A percentile compares a stretch with the other conserved stretches of the same genome.
Evolutionary conservation across 495 filamentous ascomycete species (phyloP).

Genomic region (Podospora pseudocomata): DNA sequence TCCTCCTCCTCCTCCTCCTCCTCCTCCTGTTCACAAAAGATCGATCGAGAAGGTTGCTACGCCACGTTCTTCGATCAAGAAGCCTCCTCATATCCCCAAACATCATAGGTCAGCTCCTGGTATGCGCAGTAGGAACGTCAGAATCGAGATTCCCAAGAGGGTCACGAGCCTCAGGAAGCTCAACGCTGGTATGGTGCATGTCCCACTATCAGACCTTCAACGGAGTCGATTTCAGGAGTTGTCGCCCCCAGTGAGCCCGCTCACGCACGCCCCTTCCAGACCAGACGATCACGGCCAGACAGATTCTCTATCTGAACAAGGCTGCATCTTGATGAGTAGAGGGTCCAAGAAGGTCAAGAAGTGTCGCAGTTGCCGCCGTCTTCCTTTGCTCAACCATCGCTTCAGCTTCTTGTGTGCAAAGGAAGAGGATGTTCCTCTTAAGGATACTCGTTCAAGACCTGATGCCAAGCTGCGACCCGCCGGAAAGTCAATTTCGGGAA

Average conservation of each 20-base stretch:
- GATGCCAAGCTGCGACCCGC: neutral
- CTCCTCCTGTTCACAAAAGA: neutral
- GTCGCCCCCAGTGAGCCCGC: neutral
- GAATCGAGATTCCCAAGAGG: conserved; percentile 19
- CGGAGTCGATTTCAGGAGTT: conserved; percentile 15
- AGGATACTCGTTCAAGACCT: neutral
- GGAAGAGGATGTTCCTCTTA: conserved; percentile 6
- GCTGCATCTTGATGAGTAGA: conserved; percentile 15
- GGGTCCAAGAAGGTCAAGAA: conserved; percentile 15
- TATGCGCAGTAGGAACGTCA: conserved; percentile 26
- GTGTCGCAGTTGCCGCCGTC: conserved; percentile 14
- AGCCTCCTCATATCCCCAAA: conserved; percentile 13
- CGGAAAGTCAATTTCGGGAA: conserved; percentile 6
- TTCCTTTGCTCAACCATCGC: conserved; percentile 11
- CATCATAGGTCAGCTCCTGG: conserved; percentile 25
- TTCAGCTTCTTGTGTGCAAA: conserved; percentile 14
- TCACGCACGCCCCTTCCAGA: conserved; percentile 1
- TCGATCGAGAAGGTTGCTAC: neutral
- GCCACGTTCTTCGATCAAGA: neutral
- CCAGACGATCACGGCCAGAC: conserved; percentile 2
- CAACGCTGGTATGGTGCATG: conserved; percentile 7
- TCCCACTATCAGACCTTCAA: neutral
- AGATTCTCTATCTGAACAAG: neutral
- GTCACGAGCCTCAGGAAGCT: conserved; percentile 18
- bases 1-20: no score